phyloP scores from a whole-genome alignment of 2,329 filamentous ascomycete species.

The Fusarium compactum region DNA sequence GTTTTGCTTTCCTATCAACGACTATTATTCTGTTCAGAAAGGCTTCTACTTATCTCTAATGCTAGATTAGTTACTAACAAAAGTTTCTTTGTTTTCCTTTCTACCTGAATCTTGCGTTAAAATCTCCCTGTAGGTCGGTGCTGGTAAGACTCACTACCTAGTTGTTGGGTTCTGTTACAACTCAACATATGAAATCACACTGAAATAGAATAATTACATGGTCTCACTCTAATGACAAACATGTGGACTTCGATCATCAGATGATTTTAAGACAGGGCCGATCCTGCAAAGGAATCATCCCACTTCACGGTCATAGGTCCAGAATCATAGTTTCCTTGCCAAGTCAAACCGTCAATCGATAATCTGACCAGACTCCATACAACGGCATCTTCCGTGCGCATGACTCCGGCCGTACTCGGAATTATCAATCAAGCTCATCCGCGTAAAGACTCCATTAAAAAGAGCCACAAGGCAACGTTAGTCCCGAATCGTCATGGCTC shows the following conservation, averaged over 20 bases:
- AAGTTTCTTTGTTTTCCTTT: too few relatives aligned
- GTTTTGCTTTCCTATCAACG: too few relatives aligned
- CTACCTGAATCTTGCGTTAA: rapidly evolving
- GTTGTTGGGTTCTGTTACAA: rapidly evolving
- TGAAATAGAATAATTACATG: too few relatives aligned
- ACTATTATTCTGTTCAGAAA: rapidly evolving
- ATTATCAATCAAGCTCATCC: not conserved
- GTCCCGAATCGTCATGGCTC: not conserved
- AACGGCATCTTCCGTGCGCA: not conserved
- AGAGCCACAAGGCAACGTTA: not conserved
- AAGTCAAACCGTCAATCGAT: not conserved
- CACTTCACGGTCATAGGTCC: not conserved
- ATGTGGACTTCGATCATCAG: not conserved
- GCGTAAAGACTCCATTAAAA: not conserved
- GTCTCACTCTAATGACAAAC: not conserved
- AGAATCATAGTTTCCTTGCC: not conserved
- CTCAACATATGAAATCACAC: too few relatives aligned
- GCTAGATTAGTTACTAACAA: too few relatives aligned
- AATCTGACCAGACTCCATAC: not conserved
- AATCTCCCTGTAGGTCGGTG: too few relatives aligned
- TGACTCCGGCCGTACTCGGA: not conserved
- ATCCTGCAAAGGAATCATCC: not conserved
- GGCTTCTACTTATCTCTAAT: too few relatives aligned
- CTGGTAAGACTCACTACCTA: too few relatives aligned
- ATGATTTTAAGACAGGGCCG: not conserved